Conservation (phyloP, 1,284 basidiomycete species). For the Meira nashicola region DNA sequence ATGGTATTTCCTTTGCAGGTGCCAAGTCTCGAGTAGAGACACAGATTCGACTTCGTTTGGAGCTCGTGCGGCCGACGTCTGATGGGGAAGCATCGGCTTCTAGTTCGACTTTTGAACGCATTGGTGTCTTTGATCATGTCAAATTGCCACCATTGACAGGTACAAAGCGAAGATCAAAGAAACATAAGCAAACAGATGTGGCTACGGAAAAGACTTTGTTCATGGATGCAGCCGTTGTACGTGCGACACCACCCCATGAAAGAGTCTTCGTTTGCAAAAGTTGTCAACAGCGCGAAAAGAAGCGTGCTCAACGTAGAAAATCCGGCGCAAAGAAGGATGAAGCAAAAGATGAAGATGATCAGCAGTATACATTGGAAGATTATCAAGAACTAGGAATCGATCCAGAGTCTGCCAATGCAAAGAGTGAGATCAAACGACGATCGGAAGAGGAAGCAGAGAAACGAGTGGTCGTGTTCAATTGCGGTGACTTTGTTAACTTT, state of each 20-base stretch:
- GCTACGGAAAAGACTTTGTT: conserved; percentile 49
- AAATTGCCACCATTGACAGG: conserved; percentile 51
- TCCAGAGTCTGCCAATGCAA: conserved; percentile 33
- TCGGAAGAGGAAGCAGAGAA: conserved; percentile 50
- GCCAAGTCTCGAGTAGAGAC: conserved; percentile 94
- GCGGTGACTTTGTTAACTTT: conserved; percentile 84
- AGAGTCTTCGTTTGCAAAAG: conserved; percentile 65
- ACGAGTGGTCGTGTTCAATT: conserved; percentile 68
- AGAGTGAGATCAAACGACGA: conserved; percentile 27
- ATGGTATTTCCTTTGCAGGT: conserved; percentile 74
- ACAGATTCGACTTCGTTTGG: conserved; percentile 55
- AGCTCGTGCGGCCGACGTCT: conserved; percentile 37
- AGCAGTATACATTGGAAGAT: conserved; percentile 29
- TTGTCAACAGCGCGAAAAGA: conserved; percentile 63
- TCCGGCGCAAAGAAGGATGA: conserved; percentile 18
- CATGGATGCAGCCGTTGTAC: conserved; percentile 47
- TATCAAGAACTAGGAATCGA: conserved; percentile 43
- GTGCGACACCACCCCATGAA: conserved; percentile 68
- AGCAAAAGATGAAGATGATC: conserved; percentile 13
- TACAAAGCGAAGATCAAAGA: conserved; percentile 62
- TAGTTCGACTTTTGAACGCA: conserved; percentile 38
- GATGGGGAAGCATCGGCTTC: conserved; percentile 15
- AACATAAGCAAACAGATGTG: conserved; percentile 59
- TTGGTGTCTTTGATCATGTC: conserved; percentile 49
- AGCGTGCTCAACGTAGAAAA: conserved; percentile 48